Base-by-base conservation (phyloP, 257 asterid genomes). In the Fraxinus americana region DNA sequence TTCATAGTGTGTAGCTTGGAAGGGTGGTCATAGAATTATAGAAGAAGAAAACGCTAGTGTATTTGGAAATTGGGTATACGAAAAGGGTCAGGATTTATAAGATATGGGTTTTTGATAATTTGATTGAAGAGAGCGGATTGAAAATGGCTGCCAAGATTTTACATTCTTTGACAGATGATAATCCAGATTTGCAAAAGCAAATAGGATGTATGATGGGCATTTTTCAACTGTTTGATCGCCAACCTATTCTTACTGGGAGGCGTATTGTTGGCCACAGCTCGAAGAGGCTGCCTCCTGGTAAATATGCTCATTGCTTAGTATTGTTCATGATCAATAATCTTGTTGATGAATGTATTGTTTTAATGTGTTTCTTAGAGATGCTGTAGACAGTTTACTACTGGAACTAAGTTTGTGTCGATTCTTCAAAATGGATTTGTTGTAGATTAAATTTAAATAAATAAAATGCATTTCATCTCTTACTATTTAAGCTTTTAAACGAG, bases 131-230 rank as follows among this genome's bases (percentile, higher is more conserved):
- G 65, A 76, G 73, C 70, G 81, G 82, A 73, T 78, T 75, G 30
- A 82, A 85, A 19, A 94, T 94, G 98, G 97, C 98, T 41, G 94
- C 97, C 63, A 94, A 90, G 81, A 85, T 94, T 61, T 84, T 94
- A 69, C 98, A 88, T 81, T 87, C 98, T 69, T 79, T 94, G 83
- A 87, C 94, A 45, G 97, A 94, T 81, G 98, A 92, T 10, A 89
- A 90, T 59, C 86, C 91, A 63, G 98, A 94, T 79, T 82, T 94
- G 87, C 94, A 91, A 79, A 94, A 90, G 87, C 98, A 94, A 77
- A 90, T 94, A 25, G 98, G 98, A 52, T 94, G 98, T 85, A 94
- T 92, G 96, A 90, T 90, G 4, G 97, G 98, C 57, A 87, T 94
- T 34, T 89, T 92, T 83, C 98, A 94, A 50, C 39, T 94, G 77